Evolutionary conservation across 2,329 filamentous ascomycete genomes (phyloP).

Genomic region (Zasmidium cellare): DNA sequence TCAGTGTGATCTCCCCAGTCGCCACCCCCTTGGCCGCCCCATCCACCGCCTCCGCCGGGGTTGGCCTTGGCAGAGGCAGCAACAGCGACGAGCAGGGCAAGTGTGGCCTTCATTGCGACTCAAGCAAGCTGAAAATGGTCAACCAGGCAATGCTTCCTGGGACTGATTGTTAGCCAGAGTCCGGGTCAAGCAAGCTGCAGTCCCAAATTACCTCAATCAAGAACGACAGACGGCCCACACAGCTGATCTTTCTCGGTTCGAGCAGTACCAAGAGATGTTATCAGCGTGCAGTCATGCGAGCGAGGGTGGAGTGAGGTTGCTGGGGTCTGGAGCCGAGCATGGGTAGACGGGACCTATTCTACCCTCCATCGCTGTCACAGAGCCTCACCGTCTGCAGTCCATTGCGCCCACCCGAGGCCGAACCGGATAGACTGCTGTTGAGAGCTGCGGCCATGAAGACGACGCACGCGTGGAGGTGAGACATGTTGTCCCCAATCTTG

Average conservation of each 20-base stretch:
- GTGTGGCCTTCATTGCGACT: neutral
- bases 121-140: neutral
- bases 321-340: neutral
- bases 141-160: neutral
- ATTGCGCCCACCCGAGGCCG: neutral
- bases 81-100: neutral
- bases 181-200: neutral
- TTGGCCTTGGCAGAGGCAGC: neutral
- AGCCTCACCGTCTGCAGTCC: neutral
- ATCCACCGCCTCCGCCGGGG: neutral
- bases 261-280: neutral
- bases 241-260: neutral
- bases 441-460: neutral
- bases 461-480: neutral
- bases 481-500: neutral
- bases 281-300: neutral
- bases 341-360: neutral
- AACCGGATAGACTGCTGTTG: neutral
- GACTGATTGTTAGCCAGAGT: neutral
- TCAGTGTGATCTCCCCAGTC: neutral
- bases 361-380: neutral
- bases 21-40: neutral
- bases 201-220: neutral
- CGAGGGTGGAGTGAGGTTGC: neutral
- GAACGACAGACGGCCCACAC: neutral